Base-by-base conservation (phyloP, 345 rosid species). In the Microcos paniculata region DNA sequence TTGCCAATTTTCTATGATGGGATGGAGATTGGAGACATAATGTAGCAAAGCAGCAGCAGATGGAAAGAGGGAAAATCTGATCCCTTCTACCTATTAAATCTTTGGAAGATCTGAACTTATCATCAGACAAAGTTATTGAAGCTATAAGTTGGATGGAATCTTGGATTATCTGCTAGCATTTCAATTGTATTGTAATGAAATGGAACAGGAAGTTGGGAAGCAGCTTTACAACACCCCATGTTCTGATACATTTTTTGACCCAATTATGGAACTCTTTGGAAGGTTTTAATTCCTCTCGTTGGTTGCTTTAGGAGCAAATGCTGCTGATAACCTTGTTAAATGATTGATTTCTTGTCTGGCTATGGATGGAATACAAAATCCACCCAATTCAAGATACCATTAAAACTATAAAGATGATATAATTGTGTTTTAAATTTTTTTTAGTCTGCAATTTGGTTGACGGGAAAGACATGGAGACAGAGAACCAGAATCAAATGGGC, bases 391-490 rank as follows among this genome's bases (percentile, higher is more conserved):
- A 35, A 35, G 40, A 35, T 35, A 35, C 40, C 40, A 35, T 2
- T 35, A 35, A 35, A 35, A 35, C 3, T 15, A 61, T 0, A 30
- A 62, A 30, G 19, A 28, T 30, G 23, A 31, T 6, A 19, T 18
- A 12, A 4, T 23, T 56, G 31, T 56, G 31, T 35, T 33, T 33
- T 9, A 28, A 1, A 33, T 35, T n/a, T 9, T 62, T 13, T 55
- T 31, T 63, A 42, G 33, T 23, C 3, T 68, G 15, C 65, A 77
- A 70, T 1, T 48, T 48, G 63, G 70, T 49, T 21, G 51, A n/a
- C 6, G 40, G 46, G n/a, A 48, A 67, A 43, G 67, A 77, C 81
- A 81, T 62, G 51, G 40, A 74, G 81, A 77, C 85, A 82, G 26
- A 71, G 59, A 58, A 62, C 26, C 77, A 75, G 55, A 71, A 28